Conservation (phyloP, 345 rosid species). For the Syzygium aromaticum region DNA sequence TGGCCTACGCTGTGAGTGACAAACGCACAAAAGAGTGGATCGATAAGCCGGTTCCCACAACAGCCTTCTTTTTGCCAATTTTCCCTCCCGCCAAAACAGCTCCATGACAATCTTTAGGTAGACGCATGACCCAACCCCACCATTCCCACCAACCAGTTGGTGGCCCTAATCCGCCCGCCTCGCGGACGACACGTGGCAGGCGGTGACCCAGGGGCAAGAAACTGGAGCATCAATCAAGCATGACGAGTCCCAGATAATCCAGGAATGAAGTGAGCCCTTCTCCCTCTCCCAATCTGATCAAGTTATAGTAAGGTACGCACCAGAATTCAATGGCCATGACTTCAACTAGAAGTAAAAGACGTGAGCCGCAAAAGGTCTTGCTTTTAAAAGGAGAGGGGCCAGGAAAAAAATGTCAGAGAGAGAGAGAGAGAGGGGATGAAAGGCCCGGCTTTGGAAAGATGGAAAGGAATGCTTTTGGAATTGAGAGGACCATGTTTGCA, state of each 20-base stretch:
- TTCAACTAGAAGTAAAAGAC: constrained; percentile 6
- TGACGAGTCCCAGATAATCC: background rate
- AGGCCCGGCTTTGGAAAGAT: constrained; percentile 11
- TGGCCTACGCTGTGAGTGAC: background rate
- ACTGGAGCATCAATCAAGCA: background rate
- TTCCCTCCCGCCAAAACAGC: background rate
- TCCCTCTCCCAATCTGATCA: background rate
- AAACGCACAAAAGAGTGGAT: background rate
- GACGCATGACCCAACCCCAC: background rate
- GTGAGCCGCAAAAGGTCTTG: background rate
- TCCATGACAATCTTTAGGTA: background rate
- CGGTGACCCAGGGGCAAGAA: background rate
- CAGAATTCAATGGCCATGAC: background rate
- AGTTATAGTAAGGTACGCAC: background rate
- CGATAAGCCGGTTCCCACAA: background rate
- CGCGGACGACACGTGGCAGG: background rate
- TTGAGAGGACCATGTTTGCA: constrained; percentile 17
- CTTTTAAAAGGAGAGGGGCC: constrained; percentile 4
- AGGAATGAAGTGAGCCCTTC: background rate
- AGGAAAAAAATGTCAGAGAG: background rate
- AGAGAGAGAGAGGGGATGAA: constrained; percentile 2
- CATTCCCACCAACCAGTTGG: background rate
- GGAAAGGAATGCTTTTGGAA: constrained; percentile 19
- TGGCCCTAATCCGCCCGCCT: background rate
- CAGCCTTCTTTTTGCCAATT: background rate